Conservation (phyloP, 768 basidiomycete genomes). For the Tubosaeta sp. region DNA sequence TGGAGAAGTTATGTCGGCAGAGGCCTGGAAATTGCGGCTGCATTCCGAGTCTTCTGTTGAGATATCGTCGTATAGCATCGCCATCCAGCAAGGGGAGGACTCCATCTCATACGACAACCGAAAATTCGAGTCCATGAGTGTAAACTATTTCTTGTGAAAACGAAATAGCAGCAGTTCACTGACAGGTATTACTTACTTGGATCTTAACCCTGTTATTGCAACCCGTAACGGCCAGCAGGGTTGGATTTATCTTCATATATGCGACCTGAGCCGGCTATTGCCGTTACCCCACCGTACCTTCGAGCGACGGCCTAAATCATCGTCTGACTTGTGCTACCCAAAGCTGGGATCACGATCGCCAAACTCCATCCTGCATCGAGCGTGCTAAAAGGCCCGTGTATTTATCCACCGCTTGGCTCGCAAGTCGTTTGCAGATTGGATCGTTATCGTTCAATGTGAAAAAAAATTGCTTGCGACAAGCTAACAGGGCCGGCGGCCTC, state of each 20-base stretch:
- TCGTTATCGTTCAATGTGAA: no score
- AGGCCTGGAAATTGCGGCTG: slow-evolving; percentile 4
- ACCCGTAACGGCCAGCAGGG: no score
- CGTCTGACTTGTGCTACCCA: no score
- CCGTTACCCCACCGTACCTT: no score
- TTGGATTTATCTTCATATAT: slow-evolving; percentile 9
- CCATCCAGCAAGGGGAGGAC: slow-evolving; percentile 23
- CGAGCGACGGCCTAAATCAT: not conserved
- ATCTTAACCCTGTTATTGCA: no score
- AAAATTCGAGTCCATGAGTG: slow-evolving; percentile 13
- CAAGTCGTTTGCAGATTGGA: no score
- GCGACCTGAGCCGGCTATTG: slow-evolving; percentile 5
- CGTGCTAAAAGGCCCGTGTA: not conserved
- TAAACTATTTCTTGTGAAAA: slow-evolving; percentile 5
- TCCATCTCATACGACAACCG: not conserved
- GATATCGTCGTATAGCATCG: slow-evolving; percentile 26
- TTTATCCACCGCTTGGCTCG: not conserved
- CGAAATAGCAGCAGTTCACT: slow-evolving; percentile 8
- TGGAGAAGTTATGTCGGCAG: slow-evolving; percentile 17
- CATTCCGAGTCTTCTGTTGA: slow-evolving; percentile 16
- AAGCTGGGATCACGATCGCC: slow-evolving; percentile 3
- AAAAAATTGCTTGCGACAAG: no score
- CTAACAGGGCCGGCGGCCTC: slow-evolving; percentile 2
- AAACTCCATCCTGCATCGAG: not conserved
- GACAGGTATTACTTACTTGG: no score